A percentile compares a stretch with the other conserved stretches of the same genome.
Evolutionary conservation across 805 yeast genomes (phyloP).

Genomic region (Grigorovia transvaalensis): DNA sequence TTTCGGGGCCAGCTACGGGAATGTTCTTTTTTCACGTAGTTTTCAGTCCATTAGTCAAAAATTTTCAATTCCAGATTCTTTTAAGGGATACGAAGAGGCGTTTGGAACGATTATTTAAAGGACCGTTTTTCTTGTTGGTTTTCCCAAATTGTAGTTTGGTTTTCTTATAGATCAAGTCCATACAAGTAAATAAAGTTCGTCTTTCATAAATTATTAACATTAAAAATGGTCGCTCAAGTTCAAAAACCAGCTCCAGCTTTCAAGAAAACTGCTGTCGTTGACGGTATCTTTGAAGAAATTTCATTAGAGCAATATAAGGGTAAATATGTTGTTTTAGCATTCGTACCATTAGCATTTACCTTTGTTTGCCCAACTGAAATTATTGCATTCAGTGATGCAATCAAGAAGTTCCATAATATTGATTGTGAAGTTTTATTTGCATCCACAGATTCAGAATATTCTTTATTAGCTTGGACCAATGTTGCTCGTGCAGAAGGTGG

Average conservation of each 20-base stretch:
- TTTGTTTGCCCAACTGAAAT: constrained; percentile 99
- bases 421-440: constrained; percentile 88
- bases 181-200: no score
- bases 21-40: background rate
- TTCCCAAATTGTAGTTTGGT: background rate
- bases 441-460: constrained; percentile 97
- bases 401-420: constrained; percentile 75
- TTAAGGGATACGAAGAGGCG: background rate
- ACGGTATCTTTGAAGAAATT: constrained; percentile 92
- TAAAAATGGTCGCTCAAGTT: constrained; percentile 70
- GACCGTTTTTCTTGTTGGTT: background rate
- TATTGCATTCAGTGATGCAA: constrained; percentile 96
- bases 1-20: background rate
- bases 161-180: no score
- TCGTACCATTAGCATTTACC: constrained; percentile 98
- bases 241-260: constrained; percentile 95
- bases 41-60: background rate
- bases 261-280: constrained; percentile 94
- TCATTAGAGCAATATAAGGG: constrained; percentile 93
- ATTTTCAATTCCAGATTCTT: background rate
- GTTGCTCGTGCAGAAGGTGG: constrained; percentile 96
- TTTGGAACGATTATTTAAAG: background rate
- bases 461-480: constrained; percentile 97
- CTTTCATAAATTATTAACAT: background rate
- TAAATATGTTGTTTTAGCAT: constrained; percentile 93